These are phyloP conservation scores for Xerocomus spinulosus DNA, from an alignment of 768 basidiomycete species.

Conservation along the genomic window DNA sequence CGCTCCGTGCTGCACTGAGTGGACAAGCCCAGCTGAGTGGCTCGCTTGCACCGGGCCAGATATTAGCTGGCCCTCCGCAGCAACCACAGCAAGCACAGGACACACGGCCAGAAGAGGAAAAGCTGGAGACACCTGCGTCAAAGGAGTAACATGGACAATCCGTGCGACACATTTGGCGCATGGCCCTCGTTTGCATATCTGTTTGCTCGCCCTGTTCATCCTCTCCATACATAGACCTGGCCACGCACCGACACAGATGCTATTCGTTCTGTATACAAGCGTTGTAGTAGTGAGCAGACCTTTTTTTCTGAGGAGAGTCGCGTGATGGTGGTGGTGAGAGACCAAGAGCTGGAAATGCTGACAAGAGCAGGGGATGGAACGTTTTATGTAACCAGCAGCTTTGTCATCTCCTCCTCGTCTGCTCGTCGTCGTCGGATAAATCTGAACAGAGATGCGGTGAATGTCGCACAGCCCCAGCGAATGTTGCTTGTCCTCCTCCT, in stretches of 20 bases:
- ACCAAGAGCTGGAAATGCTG: slow-evolving; percentile 31
- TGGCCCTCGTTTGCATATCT: neutral
- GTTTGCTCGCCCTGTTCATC: slow-evolving; percentile 2
- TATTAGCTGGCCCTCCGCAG: slow-evolving; percentile 22
- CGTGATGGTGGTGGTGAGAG: slow-evolving; percentile 30
- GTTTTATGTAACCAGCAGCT: slow-evolving; percentile 35
- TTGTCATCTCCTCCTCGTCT: slow-evolving; percentile 26
- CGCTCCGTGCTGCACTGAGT: slow-evolving; percentile 64
- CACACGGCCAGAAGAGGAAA: slow-evolving; percentile 24
- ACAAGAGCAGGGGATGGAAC: slow-evolving; percentile 29
- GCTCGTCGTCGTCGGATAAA: neutral
- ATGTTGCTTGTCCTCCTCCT: neutral
- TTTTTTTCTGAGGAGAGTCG: no score
- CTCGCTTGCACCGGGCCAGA: slow-evolving; percentile 29
- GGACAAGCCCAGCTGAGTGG: slow-evolving; percentile 34
- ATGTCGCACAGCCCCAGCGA: slow-evolving; percentile 11
- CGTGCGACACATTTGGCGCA: neutral
- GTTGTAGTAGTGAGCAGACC: slow-evolving; percentile 9
- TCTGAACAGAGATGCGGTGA: neutral
- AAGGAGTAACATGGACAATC: slow-evolving; percentile 27
- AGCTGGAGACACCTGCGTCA: slow-evolving; percentile 18
- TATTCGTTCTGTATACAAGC: neutral
- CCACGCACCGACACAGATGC: slow-evolving; percentile 11
- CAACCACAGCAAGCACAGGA: slow-evolving; percentile 22
- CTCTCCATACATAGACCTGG: neutral